Percentiles rank a stretch among this genome's conserved stretches.
phyloP scores from a whole-genome alignment of 1,139 yeast species.

The Kodamaea arcana region DNA sequence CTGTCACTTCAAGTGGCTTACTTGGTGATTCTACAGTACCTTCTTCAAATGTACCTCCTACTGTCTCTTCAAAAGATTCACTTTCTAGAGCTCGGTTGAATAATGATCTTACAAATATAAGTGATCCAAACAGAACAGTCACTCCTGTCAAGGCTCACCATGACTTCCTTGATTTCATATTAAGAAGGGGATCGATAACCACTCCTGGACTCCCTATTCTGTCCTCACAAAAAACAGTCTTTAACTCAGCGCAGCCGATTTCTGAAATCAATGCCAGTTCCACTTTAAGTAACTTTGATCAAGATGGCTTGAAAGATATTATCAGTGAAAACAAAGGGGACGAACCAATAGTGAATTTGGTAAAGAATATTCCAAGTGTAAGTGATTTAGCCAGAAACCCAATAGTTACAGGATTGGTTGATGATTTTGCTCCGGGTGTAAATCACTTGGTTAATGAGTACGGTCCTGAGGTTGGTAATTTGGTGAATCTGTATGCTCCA shows the following conservation, averaged over 20 bases:
- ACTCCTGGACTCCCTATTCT: constrained; percentile 27
- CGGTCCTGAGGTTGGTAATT: constrained; percentile 7
- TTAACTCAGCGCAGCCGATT: constrained; percentile 39
- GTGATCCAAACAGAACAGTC: too few relatives aligned
- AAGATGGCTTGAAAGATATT: constrained; percentile 22
- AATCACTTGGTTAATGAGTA: constrained; percentile 11
- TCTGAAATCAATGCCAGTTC: constrained; percentile 35
- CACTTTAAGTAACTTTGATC: constrained; percentile 28
- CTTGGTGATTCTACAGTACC: too few relatives aligned
- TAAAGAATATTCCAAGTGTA: too few relatives aligned
- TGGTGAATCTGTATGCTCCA: not conserved
- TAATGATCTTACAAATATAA: too few relatives aligned
- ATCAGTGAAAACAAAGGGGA: constrained; percentile 29
- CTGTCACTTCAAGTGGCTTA: too few relatives aligned
- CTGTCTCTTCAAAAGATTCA: too few relatives aligned
- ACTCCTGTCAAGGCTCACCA: too few relatives aligned
- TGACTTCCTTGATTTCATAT: constrained; percentile 41
- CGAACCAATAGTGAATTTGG: constrained; percentile 22
- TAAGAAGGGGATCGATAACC: constrained; percentile 31
- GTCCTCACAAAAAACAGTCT: constrained; percentile 9
- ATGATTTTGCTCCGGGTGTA: not conserved
- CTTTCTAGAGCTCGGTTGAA: too few relatives aligned
- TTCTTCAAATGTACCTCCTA: too few relatives aligned
- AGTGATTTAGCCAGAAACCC: too few relatives aligned
- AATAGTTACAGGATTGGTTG: not conserved